Evolutionary conservation across 768 basidiomycete genomes (phyloP).

Genomic region (Cyclocybe cylindracea): DNA sequence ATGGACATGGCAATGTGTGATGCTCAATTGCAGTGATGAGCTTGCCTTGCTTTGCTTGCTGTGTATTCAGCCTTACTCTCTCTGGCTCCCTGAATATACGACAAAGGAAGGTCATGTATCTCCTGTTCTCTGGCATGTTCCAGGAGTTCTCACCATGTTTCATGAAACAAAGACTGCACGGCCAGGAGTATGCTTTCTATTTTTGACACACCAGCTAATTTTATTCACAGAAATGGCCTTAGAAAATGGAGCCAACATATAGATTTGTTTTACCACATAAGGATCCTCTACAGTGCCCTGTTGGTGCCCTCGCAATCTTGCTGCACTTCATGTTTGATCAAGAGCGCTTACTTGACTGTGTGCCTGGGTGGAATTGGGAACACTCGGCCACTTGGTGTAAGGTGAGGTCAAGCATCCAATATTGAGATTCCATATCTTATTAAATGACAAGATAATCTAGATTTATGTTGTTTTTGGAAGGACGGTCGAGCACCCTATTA

Average conservation of each 20-base stretch:
- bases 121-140: too few relatives aligned
- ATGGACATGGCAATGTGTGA: constrained; percentile 14
- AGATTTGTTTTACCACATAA: constrained; percentile 9
- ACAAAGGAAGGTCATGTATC: too few relatives aligned
- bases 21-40: constrained; percentile 11
- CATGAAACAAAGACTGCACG: too few relatives aligned
- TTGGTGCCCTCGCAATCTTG: constrained; percentile 10
- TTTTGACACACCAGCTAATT: too few relatives aligned
- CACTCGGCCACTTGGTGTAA: constrained; percentile 1
- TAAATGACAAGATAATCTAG: background rate
- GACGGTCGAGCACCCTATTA: constrained; percentile 1
- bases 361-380: background rate
- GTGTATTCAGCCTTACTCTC: constrained; percentile 7
- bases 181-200: too few relatives aligned
- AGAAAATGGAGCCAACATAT: constrained; percentile 10
- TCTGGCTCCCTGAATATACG: constrained; percentile 8
- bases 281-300: constrained; percentile 7
- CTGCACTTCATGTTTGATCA: constrained; percentile 13
- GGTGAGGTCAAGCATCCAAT: background rate
- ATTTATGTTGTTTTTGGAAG: constrained; percentile 11
- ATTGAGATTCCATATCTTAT: background rate
- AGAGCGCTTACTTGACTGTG: background rate
- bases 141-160: background rate
- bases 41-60: constrained; percentile 2
- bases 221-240: background rate